A percentile compares a stretch with the other conserved stretches of the same genome.
phyloP scores from a whole-genome alignment of 2,329 filamentous ascomycete genomes.

The Verticillium nonalfalfae region DNA sequence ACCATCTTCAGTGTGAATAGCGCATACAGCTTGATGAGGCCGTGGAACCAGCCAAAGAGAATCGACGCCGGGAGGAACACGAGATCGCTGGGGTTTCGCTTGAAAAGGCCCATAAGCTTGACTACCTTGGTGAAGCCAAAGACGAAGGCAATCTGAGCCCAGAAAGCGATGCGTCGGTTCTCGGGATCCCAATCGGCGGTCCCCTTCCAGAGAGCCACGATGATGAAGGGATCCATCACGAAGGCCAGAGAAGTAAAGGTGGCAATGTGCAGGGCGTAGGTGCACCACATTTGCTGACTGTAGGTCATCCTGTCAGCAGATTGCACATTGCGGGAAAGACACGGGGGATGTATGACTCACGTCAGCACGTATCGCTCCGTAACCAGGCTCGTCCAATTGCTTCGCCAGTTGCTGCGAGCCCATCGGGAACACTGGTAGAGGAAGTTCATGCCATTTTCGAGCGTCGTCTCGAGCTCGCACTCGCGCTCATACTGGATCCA shows the following conservation, averaged over 20 bases:
- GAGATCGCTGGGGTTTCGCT: constrained; percentile 76
- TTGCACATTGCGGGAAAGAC: neutral
- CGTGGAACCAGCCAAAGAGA: constrained; percentile 88
- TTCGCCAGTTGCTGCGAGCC: constrained; percentile 97
- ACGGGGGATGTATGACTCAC: constrained; percentile 50
- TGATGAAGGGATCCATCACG: constrained; percentile 66
- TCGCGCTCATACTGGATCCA: constrained; percentile 91
- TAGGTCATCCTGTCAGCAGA: constrained; percentile 10
- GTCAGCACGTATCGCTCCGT: constrained; percentile 77
- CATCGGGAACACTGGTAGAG: constrained; percentile 90
- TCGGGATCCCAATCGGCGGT: constrained; percentile 53
- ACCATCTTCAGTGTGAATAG: constrained; percentile 78
- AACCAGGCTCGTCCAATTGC: constrained; percentile 87
- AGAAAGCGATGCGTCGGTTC: constrained; percentile 49
- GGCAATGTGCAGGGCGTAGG: constrained; percentile 86
- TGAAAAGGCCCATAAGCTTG: constrained; percentile 82
- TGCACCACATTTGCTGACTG: constrained; percentile 88
- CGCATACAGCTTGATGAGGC: constrained; percentile 86
- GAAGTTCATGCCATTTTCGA: constrained; percentile 85
- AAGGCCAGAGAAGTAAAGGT: constrained; percentile 88
- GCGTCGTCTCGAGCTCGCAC: constrained; percentile 86
- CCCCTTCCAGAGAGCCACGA: constrained; percentile 63
- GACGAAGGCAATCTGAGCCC: constrained; percentile 66
- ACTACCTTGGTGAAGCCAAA: constrained; percentile 80
- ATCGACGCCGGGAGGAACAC: constrained; percentile 79